Conservation (phyloP, 2,329 filamentous ascomycete genomes). For the Sporothrix schenckii region DNA sequence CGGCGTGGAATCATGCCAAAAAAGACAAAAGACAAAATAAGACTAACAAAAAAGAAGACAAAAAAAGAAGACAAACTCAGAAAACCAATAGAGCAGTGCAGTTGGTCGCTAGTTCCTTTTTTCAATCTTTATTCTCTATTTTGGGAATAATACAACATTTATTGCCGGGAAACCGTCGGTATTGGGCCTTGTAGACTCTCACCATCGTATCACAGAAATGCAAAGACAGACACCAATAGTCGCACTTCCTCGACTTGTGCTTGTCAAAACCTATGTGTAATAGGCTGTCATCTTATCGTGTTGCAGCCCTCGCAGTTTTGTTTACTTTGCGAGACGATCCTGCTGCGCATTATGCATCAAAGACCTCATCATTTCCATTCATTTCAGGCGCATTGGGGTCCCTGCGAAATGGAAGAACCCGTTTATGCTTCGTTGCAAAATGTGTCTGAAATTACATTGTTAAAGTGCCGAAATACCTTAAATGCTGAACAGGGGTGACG, state of each 20-base stretch:
- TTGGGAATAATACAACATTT: background rate
- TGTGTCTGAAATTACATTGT: constrained; percentile 6
- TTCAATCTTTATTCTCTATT: background rate
- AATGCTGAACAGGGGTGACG: constrained; percentile 1
- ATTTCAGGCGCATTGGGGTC: background rate
- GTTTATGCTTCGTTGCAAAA: background rate
- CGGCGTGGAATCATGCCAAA: no score
- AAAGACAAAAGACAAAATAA: no score
- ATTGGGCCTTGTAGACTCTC: background rate
- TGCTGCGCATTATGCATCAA: constrained; percentile 13
- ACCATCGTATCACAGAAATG: background rate
- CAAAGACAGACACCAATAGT: constrained; percentile 14
- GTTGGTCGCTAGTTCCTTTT: background rate
- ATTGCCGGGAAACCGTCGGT: background rate
- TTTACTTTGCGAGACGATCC: background rate
- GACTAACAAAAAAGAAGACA: no score
- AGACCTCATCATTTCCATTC: background rate
- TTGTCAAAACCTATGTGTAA: background rate
- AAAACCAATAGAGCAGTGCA: background rate
- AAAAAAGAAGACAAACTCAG: no score
- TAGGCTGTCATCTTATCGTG: background rate
- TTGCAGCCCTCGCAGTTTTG: constrained; percentile 13
- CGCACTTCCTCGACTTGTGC: background rate
- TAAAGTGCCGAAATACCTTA: background rate
- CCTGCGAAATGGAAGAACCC: background rate